Base-by-base conservation (phyloP, 2,329 filamentous ascomycete genomes). In the Neofusicoccum umdonicola region DNA sequence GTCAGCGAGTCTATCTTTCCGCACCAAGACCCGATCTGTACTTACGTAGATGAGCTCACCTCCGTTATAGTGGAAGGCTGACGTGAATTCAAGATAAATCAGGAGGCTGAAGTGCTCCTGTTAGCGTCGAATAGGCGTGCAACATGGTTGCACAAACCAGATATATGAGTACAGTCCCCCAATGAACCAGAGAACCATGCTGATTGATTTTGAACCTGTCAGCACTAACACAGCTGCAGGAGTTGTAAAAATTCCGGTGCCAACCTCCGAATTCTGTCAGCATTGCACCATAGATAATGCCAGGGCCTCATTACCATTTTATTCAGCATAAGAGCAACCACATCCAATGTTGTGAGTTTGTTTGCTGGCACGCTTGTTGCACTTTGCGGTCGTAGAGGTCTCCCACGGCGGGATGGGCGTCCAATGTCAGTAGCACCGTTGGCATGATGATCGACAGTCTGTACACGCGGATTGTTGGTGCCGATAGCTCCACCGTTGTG, bases 161-260 rank as follows among this genome's bases (percentile, higher is more conserved):
- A 80, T 78, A 71, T 80, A 76, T 6, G 81, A 80, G 71, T 83
- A 82, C 3, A 81, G 17, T 12, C 79, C 81, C 4, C 82, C 82
- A 6, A 79, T 69, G 2, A 80, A 77, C 82, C 82, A 84, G 68
- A 83, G 79, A 27, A 82, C 81, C 41, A 83, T 76, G 66, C 80
- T 83, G 1, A 68, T 4, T 34, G 31, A 27, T n/a, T 67, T 67
- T 3, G 64, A 67, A 22, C 80, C 77, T 2, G 78, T 80, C 67
- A 79, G 71, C 2, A 71, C 69, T 22, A 83, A 71, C 57, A 84
- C 80, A 3, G 77, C 76, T 42, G 79, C 77, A 3, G 82, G 82
- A 0, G 80, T 83, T 6, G 79, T 80, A 68, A 82, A 84, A 64
- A 84, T 82, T 44, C 82, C 82, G 0, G 81, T 81, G 12, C 82